Evolutionary conservation across 805 yeast genomes (phyloP).

Genomic region (Lachancea mirantina): DNA sequence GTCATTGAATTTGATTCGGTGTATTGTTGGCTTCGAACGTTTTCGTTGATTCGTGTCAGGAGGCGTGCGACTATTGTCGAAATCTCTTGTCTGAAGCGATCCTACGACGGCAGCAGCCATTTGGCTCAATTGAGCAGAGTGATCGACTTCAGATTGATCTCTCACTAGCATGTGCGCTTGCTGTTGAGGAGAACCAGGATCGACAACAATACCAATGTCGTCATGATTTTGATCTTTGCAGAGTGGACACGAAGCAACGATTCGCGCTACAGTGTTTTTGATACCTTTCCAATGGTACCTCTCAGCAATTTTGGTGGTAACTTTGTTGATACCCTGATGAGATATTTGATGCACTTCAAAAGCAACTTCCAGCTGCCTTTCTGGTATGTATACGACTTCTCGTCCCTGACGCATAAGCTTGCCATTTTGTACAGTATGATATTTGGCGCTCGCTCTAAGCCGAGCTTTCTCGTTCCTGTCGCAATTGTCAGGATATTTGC

Average conservation of each 20-base stretch:
- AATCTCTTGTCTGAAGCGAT: slow-evolving; percentile 12
- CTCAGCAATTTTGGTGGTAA: slow-evolving; percentile 70
- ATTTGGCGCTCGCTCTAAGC: slow-evolving; percentile 63
- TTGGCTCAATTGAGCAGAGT: slow-evolving; percentile 16
- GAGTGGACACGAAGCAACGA: slow-evolving; percentile 65
- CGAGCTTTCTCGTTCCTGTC: slow-evolving; percentile 85
- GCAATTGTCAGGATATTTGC: slow-evolving; percentile 77
- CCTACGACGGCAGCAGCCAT: slow-evolving; percentile 27
- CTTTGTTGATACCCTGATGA: slow-evolving; percentile 86
- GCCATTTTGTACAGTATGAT: slow-evolving; percentile 65
- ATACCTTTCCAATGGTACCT: slow-evolving; percentile 88
- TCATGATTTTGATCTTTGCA: slow-evolving; percentile 47
- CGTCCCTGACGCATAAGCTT: slow-evolving; percentile 67
- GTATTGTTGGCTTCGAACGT: slow-evolving; percentile 3
- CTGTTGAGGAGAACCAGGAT: slow-evolving; percentile 9
- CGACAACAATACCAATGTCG: slow-evolving; percentile 8
- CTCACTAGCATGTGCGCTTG: slow-evolving; percentile 7
- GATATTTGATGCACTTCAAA: slow-evolving; percentile 57
- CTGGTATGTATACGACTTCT: slow-evolving; percentile 76
- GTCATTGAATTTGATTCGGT: slow-evolving; percentile 5
- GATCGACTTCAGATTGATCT: slow-evolving; percentile 13
- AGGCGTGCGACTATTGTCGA: slow-evolving; percentile 11
- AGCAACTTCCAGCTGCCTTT: slow-evolving; percentile 67
- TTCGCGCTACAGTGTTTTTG: slow-evolving; percentile 77
- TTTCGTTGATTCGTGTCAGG: slow-evolving; percentile 9